Conservation (phyloP, 371 early-diverging fungal species). For the Mucor lusitanicus region DNA sequence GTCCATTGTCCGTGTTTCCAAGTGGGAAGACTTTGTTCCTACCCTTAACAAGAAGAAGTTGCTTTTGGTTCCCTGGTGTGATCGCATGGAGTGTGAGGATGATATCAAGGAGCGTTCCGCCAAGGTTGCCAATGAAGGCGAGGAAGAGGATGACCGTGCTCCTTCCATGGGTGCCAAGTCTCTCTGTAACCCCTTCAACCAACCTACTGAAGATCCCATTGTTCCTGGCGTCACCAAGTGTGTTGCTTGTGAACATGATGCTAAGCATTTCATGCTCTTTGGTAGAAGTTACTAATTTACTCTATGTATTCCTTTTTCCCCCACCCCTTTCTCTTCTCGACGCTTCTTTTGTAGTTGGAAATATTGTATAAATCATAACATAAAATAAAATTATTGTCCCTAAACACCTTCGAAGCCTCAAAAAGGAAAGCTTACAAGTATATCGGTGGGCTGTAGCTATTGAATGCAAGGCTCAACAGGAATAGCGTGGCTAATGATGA, state of each 20-base stretch:
- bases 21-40: slow-evolving; percentile 94
- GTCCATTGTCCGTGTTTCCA: slow-evolving; percentile 74
- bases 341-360: background rate
- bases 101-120: slow-evolving; percentile 94
- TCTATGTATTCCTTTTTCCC: background rate
- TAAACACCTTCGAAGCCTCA: no score
- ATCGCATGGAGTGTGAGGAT: slow-evolving; percentile 92
- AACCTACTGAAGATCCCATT: slow-evolving; percentile 81
- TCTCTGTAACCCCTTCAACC: slow-evolving; percentile 97
- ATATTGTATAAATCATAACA: background rate
- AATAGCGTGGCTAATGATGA: no score
- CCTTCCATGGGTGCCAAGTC: slow-evolving; percentile 99
- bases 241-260: slow-evolving; percentile 79
- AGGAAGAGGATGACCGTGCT: slow-evolving; percentile 92
- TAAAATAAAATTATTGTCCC: background rate
- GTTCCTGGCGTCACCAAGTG: slow-evolving; percentile 82
- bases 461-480: no score
- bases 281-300: slow-evolving; percentile 84
- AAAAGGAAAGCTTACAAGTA: no score
- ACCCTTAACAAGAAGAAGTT: slow-evolving; percentile 89
- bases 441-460: no score
- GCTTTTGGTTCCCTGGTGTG: slow-evolving; percentile 97
- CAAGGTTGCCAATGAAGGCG: slow-evolving; percentile 63
- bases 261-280: slow-evolving; percentile 86
- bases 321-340: background rate